Base-by-base conservation (phyloP, 257 asterid species). In the Nicotiana sylvestris region DNA sequence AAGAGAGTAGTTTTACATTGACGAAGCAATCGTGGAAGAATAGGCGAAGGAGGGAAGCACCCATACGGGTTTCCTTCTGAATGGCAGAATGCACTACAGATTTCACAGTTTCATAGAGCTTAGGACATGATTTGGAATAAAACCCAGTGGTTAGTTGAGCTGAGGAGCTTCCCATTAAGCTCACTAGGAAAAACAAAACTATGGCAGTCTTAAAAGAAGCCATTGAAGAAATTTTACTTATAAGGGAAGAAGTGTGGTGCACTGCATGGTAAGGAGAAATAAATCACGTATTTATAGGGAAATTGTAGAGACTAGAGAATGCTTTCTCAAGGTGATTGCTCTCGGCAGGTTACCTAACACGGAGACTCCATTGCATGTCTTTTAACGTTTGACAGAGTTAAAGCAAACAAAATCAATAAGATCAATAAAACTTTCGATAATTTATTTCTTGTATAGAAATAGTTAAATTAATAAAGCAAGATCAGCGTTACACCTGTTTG, bases 21-120 rank as follows among this genome's bases (percentile, higher is more conserved):
- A 96, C 98, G 82, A 96, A 94, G 88, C 99, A 96, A 84, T 94
- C 97, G 27, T 96, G 99, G 83, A 96, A 96, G 87, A 89, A 91
- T 32, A 94, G 87, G 16, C 99, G 99, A 11, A 96, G 94, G 70
- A 96, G 92, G 77, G 98, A 96, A 70, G 98, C 99, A 18, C 98
- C 99, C 94, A 96, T 92, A 10, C 99, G 94, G 49, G 92, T 85
- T 86, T 96, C 97, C 1, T 82, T 92, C 9, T 67, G 81, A 77
- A 96, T 88, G 0, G 99, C 99, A 2, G 92, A 82, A 0, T 65
- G 85, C 18, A 93, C 96, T 1, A 82, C 93, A 2, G 90, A 86
- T 27, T 82, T 86, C 51, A 96, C 92, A 0, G 92, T 83, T 25
- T 51, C 4, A n/a, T 86, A 86, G 5, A 96, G 92, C 11, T 86